Evolutionary conservation across 495 filamentous ascomycete genomes (phyloP).

Genomic region (Alectoria sarmentosa): DNA sequence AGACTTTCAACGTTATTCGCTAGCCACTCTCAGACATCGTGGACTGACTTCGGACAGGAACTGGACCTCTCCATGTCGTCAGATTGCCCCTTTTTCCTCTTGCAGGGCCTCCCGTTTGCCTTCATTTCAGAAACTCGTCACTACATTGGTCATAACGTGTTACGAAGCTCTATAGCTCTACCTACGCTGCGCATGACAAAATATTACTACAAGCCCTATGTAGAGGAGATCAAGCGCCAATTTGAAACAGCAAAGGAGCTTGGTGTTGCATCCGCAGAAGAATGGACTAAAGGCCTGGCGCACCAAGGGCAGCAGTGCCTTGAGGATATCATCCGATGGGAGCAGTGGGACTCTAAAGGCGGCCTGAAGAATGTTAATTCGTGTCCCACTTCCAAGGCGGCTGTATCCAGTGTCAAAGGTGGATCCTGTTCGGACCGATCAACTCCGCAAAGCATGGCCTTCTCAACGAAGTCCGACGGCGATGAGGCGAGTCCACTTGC

Average conservation of each 20-base stretch:
- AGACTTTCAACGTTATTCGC: constrained; percentile 7
- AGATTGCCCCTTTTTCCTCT: constrained; percentile 47
- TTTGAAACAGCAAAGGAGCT: constrained; percentile 51
- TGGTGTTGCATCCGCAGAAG: constrained; percentile 54
- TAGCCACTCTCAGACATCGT: constrained; percentile 4
- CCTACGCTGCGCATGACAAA: constrained; percentile 49
- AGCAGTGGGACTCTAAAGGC: constrained; percentile 56
- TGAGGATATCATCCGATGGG: constrained; percentile 57
- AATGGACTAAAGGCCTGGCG: constrained; percentile 69
- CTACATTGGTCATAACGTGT: constrained; percentile 45
- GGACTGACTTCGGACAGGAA: constrained; percentile 43
- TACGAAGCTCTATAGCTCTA: constrained; percentile 42
- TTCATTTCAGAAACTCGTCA: constrained; percentile 51
- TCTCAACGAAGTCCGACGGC: neutral
- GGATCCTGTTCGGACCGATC: constrained; percentile 17
- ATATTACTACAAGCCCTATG: constrained; percentile 51
- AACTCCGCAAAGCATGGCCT: constrained; percentile 18
- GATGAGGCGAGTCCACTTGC: constrained; percentile 13
- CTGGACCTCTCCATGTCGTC: constrained; percentile 54
- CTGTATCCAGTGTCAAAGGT: constrained; percentile 4
- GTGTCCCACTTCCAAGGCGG: constrained; percentile 12
- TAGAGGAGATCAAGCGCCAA: constrained; percentile 47
- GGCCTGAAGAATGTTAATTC: constrained; percentile 28
- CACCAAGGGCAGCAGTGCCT: constrained; percentile 47
- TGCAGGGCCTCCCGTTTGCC: constrained; percentile 56